Percentiles rank a stretch among this genome's conserved stretches.
phyloP scores from a whole-genome alignment of 1,284 basidiomycete species.

The Vanrija sp. region DNA sequence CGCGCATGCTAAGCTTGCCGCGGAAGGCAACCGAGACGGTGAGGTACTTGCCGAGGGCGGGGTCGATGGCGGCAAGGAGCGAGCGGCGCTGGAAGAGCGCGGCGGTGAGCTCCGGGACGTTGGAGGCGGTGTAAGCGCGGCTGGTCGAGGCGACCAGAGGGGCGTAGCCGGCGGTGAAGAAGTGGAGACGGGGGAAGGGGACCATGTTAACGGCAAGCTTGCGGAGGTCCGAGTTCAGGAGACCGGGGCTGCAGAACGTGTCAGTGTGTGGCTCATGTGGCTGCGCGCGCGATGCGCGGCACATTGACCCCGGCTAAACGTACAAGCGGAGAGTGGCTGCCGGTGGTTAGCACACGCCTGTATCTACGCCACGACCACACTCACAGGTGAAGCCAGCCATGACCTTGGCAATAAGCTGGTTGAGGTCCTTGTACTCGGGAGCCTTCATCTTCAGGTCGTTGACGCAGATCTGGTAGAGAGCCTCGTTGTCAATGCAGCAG shows the following conservation, averaged over 20 bases:
- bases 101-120: slow-evolving; percentile 39
- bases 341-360: slow-evolving; percentile 12
- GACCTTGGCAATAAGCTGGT: slow-evolving; percentile 60
- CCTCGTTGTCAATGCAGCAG: slow-evolving; percentile 83
- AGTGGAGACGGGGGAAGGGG: slow-evolving; percentile 89
- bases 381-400: slow-evolving; percentile 43
- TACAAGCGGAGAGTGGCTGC: slow-evolving; percentile 41
- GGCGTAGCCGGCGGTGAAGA: slow-evolving; percentile 83
- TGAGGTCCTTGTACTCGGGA: slow-evolving; percentile 72
- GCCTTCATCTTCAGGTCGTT: slow-evolving; percentile 68
- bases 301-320: neutral
- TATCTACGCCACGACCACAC: neutral
- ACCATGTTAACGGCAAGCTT: slow-evolving; percentile 91
- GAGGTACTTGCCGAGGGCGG: slow-evolving; percentile 44
- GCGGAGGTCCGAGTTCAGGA: slow-evolving; percentile 88
- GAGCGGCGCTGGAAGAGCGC: slow-evolving; percentile 39
- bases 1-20: slow-evolving; percentile 42
- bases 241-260: slow-evolving; percentile 64
- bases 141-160: slow-evolving; percentile 67
- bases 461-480: slow-evolving; percentile 80
- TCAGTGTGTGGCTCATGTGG: neutral
- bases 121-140: slow-evolving; percentile 55
- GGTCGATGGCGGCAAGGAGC: slow-evolving; percentile 40
- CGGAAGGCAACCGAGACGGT: slow-evolving; percentile 44
- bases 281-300: neutral